phyloP scores from a whole-genome alignment of 768 basidiomycete species.

The Russula ochroleuca region DNA sequence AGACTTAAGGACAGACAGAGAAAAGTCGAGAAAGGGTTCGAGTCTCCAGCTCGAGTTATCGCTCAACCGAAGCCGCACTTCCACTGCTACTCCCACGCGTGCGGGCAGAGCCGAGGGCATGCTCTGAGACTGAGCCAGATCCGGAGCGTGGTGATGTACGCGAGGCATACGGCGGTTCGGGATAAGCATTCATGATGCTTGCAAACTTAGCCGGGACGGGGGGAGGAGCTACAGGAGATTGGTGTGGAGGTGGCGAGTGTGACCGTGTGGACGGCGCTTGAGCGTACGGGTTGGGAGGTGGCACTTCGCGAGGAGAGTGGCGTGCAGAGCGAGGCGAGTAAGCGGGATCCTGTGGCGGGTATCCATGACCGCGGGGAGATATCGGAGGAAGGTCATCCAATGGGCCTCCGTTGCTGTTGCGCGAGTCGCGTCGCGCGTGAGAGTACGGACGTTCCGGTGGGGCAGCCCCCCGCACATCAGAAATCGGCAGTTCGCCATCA shows the following conservation, averaged over 20 bases:
- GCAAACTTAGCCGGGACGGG: conserved; percentile 55
- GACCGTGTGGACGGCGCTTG: conserved; percentile 19
- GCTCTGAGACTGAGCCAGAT: conserved; percentile 30
- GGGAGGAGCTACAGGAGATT: conserved; percentile 31
- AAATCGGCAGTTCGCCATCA: conserved; percentile 19
- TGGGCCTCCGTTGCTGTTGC: conserved; percentile 22
- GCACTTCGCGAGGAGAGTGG: conserved; percentile 17
- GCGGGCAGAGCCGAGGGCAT: conserved; percentile 29
- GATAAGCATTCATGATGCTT: conserved; percentile 69
- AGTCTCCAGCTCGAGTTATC: conserved; percentile 1
- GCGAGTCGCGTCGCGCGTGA: conserved; percentile 21
- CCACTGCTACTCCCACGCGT: conserved; percentile 22
- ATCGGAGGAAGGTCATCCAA: conserved; percentile 24
- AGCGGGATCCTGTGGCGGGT: conserved; percentile 13
- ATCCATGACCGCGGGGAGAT: conserved; percentile 21
- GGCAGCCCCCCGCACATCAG: conserved; percentile 17
- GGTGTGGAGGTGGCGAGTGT: conserved; percentile 32
- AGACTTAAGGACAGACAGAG: background rate
- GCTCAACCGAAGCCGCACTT: conserved; percentile 22
- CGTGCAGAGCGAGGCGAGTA: conserved; percentile 20
- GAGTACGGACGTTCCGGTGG: conserved; percentile 17
- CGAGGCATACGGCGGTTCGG: conserved; percentile 34
- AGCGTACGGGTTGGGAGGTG: conserved; percentile 19
- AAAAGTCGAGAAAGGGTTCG: background rate
- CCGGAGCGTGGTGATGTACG: conserved; percentile 31